A percentile compares a stretch with the other conserved stretches of the same genome.
phyloP scores from a whole-genome alignment of 345 rosid species.

The Linum usitatissimum region DNA sequence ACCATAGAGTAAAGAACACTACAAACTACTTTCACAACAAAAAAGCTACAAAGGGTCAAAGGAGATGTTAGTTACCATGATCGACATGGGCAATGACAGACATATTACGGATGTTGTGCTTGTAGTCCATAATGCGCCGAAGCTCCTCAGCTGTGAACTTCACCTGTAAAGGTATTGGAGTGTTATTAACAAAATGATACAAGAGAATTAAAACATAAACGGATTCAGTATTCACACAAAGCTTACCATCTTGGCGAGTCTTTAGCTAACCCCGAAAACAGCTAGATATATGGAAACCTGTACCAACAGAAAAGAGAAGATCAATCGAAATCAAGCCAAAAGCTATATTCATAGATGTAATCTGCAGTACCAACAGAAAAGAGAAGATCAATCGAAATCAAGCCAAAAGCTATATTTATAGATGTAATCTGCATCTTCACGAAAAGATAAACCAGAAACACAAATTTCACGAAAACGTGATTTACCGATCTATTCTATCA shows the following conservation, averaged over 20 bases:
- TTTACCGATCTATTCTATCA: too few relatives aligned
- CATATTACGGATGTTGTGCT: slow-evolving; percentile 64
- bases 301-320: neutral
- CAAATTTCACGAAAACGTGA: too few relatives aligned
- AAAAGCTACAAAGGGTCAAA: too few relatives aligned
- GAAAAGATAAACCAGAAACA: too few relatives aligned
- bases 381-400: neutral
- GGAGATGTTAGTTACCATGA: slow-evolving; percentile 27
- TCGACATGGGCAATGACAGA: slow-evolving; percentile 75
- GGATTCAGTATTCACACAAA: neutral
- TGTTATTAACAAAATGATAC: neutral
- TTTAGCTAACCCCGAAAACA: neutral
- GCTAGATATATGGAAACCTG: neutral
- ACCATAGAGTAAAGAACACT: too few relatives aligned
- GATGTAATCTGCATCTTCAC: neutral
- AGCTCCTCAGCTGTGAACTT: slow-evolving; percentile 58
- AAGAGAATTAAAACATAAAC: neutral
- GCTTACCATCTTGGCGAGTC: neutral
- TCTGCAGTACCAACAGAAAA: neutral
- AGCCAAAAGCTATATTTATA: neutral
- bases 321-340: neutral
- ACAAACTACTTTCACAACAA: too few relatives aligned
- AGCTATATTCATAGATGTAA: neutral
- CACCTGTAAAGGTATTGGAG: slow-evolving; percentile 26
- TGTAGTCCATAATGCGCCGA: slow-evolving; percentile 55